Evolutionary conservation across 805 yeast genomes (phyloP).

Genomic region (Wickerhamiella azymoides): DNA sequence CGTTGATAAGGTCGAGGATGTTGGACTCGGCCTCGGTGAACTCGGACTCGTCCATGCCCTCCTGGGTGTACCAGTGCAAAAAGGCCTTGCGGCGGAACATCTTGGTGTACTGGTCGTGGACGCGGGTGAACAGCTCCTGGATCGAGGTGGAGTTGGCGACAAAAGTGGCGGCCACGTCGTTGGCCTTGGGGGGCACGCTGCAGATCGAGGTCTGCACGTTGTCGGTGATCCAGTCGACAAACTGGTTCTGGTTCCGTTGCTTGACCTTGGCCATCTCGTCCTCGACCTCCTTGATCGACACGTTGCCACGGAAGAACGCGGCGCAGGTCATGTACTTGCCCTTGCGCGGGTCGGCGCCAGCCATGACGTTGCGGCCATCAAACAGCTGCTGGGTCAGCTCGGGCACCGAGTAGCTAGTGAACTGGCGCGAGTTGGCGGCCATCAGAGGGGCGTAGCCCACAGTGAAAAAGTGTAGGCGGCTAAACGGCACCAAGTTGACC

Average conservation of each 20-base stretch:
- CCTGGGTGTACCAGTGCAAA: conserved; percentile 91
- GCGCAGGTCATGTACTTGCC: conserved; percentile 91
- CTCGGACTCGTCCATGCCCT: conserved; percentile 95
- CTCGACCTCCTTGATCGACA: conserved; percentile 85
- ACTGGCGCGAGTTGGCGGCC: conserved; percentile 64
- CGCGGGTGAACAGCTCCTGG: conserved; percentile 82
- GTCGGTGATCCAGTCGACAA: conserved; percentile 96
- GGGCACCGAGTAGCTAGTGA: conserved; percentile 77
- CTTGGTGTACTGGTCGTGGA: conserved; percentile 80
- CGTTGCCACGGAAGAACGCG: conserved; percentile 89
- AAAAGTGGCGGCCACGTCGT: conserved; percentile 83
- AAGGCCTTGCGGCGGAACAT: conserved; percentile 92
- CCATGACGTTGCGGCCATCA: conserved; percentile 89
- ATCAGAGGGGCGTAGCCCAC: conserved; percentile 92
- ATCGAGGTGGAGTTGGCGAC: conserved; percentile 91
- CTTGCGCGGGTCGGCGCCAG: conserved; percentile 84
- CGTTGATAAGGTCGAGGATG: conserved; percentile 80
- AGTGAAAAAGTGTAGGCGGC: conserved; percentile 91
- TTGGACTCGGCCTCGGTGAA: conserved; percentile 90
- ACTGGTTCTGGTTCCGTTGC: conserved; percentile 63
- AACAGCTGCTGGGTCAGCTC: conserved; percentile 93
- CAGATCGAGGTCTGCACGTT: conserved; percentile 93
- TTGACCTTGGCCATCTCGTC: conserved; percentile 85
- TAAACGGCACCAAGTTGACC: conserved; percentile 90
- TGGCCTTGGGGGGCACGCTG: conserved; percentile 76